Percentiles rank a stretch among this genome's conserved stretches.
Evolutionary conservation across 2,329 filamentous ascomycete genomes (phyloP).

Genomic region (Colletotrichum spinosum): DNA sequence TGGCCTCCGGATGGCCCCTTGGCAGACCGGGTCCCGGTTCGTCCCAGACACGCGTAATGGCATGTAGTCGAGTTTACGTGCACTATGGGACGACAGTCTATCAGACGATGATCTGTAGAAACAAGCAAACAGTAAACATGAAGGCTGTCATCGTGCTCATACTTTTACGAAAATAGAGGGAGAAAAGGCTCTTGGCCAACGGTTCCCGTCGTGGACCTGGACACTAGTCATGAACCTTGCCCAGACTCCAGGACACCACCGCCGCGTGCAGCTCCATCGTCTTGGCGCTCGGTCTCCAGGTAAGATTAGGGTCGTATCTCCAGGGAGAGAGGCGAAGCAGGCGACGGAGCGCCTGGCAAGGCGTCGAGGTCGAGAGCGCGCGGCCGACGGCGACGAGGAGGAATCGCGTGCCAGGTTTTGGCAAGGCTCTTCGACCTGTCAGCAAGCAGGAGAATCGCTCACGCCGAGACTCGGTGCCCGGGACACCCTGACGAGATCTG

Average conservation of each 20-base stretch:
- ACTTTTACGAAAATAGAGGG: background rate
- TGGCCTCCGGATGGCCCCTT: too few relatives aligned
- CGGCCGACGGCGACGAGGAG: too few relatives aligned
- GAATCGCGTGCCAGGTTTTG: too few relatives aligned
- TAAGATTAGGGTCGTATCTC: constrained; percentile 32
- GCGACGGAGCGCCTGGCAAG: constrained; percentile 21
- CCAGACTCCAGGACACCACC: background rate
- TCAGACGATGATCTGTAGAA: constrained; percentile 10
- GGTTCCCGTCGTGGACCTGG: constrained; percentile 7
- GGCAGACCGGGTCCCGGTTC: too few relatives aligned
- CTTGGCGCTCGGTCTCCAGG: constrained; percentile 19
- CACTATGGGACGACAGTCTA: background rate
- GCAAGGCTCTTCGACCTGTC: background rate
- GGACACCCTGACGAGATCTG: constrained; percentile 23
- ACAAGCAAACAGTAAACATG: background rate
- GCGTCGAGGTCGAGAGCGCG: background rate
- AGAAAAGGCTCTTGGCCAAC: background rate
- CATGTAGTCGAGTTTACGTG: too few relatives aligned
- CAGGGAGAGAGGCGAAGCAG: constrained; percentile 11
- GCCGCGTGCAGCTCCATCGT: constrained; percentile 7
- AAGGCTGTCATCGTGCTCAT: background rate
- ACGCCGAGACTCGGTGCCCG: constrained; percentile 8
- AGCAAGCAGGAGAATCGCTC: constrained; percentile 16
- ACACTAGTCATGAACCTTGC: constrained; percentile 35
- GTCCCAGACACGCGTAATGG: too few relatives aligned